Evolutionary conservation across 2,329 filamentous ascomycete genomes (phyloP), one percentile per base, ranked within the genome.

Genomic region (Calonectria hongkongensis): DNA sequence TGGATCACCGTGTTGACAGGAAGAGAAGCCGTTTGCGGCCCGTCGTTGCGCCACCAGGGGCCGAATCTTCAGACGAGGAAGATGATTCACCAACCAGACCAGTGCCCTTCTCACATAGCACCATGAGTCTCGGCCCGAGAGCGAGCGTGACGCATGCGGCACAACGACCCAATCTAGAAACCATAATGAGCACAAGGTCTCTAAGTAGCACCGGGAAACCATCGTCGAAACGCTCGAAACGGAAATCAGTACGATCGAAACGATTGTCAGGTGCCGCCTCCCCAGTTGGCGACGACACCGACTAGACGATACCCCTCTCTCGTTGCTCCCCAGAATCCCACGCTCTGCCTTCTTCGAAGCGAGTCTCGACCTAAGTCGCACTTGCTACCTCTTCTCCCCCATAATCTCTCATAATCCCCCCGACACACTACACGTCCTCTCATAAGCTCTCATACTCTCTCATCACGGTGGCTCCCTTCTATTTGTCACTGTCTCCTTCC

Each of bases 101-200:
- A 33, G 71, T 75, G 39, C 72, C 76, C 18, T 79, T 77, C 50
- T 78, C 76, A 45, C 78, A 78, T 25, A 79, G 77, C 33, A 76
- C 78, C 48, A 79, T 73, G 60, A 73, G 41, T 25, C 48, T 75
- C 56, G 80, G 76, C 74, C 82, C 79, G 47, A 75, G 78, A 43
- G 81, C 79, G 36, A 71, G 76, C 9, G 71, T 78, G 16, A 78
- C 79, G 10, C 84, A 84, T 71, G 84, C 82, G 43, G 85, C 83
- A 0, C 84, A 85, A 73, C 82, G 85, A 56, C 86, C 87, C 5
- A 87, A 85, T 76, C 81, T 89, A 43, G 84, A 87, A 70, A 89
- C 87, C 12, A 89, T 89, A 21, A 72, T 82, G 63, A 88, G 87
- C 80, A 85, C 84, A 21, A 83, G 86, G 47, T 80, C 81, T 28